phyloP scores from a whole-genome alignment of 768 basidiomycete species.

The Leccinellum albellum region DNA sequence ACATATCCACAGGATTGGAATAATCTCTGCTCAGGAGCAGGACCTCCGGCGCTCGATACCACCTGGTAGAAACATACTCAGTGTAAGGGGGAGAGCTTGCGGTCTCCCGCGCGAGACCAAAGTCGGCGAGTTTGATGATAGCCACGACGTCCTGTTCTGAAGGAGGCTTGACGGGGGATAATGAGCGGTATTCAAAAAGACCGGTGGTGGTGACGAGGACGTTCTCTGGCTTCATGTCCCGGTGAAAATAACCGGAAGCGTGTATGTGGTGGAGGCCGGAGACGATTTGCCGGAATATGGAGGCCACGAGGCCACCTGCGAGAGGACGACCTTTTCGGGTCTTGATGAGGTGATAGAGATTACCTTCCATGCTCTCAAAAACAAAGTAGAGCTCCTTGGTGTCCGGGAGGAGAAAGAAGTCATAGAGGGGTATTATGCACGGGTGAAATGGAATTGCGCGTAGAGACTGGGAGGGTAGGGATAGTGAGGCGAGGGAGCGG shows the following conservation, averaged over 20 bases:
- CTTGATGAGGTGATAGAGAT: constrained; percentile 98
- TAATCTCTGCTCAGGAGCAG: constrained; percentile 89
- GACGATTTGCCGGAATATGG: constrained; percentile 90
- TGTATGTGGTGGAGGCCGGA: constrained; percentile 92
- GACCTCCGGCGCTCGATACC: constrained; percentile 99
- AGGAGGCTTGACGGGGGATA: constrained; percentile 63
- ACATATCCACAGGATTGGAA: constrained; percentile 97
- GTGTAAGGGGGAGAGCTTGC: constrained; percentile 89
- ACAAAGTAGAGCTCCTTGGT: constrained; percentile 98
- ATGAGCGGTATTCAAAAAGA: constrained; percentile 82
- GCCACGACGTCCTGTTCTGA: constrained; percentile 93
- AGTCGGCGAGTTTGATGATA: constrained; percentile 97
- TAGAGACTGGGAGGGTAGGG: constrained; percentile 62
- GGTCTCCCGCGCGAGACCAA: constrained; percentile 92
- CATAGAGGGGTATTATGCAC: constrained; percentile 97
- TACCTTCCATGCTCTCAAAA: constrained; percentile 99
- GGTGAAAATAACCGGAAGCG: constrained; percentile 90
- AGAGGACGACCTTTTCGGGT: constrained; percentile 91
- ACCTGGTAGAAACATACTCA: constrained; percentile 98
- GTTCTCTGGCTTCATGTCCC: constrained; percentile 99
- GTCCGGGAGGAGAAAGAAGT: constrained; percentile 95
- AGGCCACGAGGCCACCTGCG: constrained; percentile 94
- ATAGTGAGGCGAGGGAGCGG: constrained; percentile 12
- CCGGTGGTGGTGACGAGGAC: constrained; percentile 97
- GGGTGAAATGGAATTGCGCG: constrained; percentile 93